A percentile compares a stretch with the other conserved stretches of the same genome.
Evolutionary conservation across 441 rosid genomes (phyloP).

Genomic region (Populus hybrid): DNA sequence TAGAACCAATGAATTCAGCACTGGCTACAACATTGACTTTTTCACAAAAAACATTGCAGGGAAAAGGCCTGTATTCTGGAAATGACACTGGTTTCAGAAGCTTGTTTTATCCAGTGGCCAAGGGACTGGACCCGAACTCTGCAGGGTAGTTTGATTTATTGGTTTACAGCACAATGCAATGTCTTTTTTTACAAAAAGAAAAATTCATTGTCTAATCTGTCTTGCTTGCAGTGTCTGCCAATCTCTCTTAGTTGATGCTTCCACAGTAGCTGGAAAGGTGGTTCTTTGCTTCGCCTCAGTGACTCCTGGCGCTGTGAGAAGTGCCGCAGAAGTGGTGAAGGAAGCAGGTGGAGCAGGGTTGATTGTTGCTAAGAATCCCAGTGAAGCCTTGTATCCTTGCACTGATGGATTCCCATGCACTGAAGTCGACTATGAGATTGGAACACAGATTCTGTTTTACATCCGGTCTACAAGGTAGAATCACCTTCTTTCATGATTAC

Average conservation of each 20-base stretch:
- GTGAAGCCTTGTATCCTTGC: conserved; percentile 34
- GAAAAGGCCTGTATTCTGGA: conserved; percentile 41
- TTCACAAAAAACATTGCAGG: conserved; percentile 21
- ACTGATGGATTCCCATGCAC: conserved; percentile 32
- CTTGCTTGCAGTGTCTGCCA: conserved; percentile 38
- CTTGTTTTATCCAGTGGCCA: conserved; percentile 34
- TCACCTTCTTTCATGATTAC: neutral
- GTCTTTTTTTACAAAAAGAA: neutral
- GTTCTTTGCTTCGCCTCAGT: conserved; percentile 42
- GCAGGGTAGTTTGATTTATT: conserved; percentile 29
- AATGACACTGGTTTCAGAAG: conserved; percentile 29
- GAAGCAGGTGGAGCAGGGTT: conserved; percentile 46
- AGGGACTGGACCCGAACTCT: conserved; percentile 28
- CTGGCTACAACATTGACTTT: neutral
- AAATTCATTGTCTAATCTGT: neutral
- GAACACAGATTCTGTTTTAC: conserved; percentile 47
- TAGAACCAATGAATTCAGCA: neutral
- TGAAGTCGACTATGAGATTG: conserved; percentile 49
- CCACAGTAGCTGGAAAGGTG: conserved; percentile 38
- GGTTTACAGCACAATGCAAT: neutral
- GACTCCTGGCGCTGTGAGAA: conserved; percentile 16
- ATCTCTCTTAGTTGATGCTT: conserved; percentile 28
- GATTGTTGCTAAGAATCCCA: conserved; percentile 41
- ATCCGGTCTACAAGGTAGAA: conserved; percentile 41
- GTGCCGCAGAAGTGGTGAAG: conserved; percentile 27